Evolutionary conservation across 768 basidiomycete species (phyloP).

Genomic region (Leccinellum luteum): DNA sequence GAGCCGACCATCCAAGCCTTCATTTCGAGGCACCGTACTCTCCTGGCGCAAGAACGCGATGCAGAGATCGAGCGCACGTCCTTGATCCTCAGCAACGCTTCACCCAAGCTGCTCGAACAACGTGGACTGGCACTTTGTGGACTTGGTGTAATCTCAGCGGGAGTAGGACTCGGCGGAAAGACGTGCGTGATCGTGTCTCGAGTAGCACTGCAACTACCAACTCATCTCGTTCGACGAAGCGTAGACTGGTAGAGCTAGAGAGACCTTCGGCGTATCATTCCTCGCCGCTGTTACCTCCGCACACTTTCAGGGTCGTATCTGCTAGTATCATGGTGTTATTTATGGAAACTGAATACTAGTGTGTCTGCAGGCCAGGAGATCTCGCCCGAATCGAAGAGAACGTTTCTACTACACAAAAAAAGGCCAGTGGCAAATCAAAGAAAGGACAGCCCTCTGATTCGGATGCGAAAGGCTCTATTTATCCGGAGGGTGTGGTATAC

Average conservation of each 20-base stretch:
- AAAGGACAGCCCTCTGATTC: conserved; percentile 30
- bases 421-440: conserved; percentile 47
- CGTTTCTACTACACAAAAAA: conserved; percentile 42
- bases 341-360: conserved; percentile 6
- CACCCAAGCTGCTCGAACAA: conserved; percentile 82
- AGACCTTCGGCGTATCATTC: conserved; percentile 78
- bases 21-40: conserved; percentile 60
- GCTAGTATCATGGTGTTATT: not conserved
- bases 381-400: conserved; percentile 82
- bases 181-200: conserved; percentile 49
- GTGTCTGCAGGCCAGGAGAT: conserved; percentile 70
- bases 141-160: conserved; percentile 67
- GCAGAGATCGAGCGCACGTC: conserved; percentile 84
- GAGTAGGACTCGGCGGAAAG: conserved; percentile 88
- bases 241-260: conserved; percentile 83
- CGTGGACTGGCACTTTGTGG: conserved; percentile 79
- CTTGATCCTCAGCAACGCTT: conserved; percentile 77
- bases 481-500: conserved; percentile 82
- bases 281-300: conserved; percentile 72
- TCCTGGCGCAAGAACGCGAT: conserved; percentile 70
- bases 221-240: conserved; percentile 32
- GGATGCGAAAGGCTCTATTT: conserved; percentile 38
- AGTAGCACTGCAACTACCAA: not conserved
- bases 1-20: conserved; percentile 49
- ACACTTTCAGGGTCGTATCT: conserved; percentile 67